phyloP scores from a whole-genome alignment of 2,329 filamentous ascomycete genomes.

The Lojkania enalia region DNA sequence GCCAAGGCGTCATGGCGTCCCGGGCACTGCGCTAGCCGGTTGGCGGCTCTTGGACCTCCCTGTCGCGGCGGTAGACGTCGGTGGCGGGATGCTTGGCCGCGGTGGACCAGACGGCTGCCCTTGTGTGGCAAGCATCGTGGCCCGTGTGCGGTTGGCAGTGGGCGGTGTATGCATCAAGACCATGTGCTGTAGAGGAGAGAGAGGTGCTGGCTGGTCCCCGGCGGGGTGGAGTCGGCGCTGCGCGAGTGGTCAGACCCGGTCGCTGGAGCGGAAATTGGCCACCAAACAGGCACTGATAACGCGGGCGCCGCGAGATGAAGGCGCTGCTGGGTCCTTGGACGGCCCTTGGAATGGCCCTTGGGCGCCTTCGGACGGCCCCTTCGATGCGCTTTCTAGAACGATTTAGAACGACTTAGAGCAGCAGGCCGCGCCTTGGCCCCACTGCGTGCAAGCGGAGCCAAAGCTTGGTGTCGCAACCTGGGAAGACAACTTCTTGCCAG shows the following conservation, averaged over 20 bases:
- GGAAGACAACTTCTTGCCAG: slow-evolving; percentile 8
- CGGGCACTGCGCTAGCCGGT: no score
- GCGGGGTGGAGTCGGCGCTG: slow-evolving; percentile 8
- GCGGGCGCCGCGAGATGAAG: background rate
- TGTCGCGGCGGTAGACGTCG: slow-evolving; percentile 7
- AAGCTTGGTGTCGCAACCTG: slow-evolving; percentile 15
- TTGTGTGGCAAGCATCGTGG: no score
- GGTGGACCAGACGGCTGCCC: no score
- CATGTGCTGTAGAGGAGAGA: no score
- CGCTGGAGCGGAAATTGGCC: slow-evolving; percentile 13
- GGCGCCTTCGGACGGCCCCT: background rate
- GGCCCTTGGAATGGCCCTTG: background rate
- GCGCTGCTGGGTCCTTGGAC: background rate
- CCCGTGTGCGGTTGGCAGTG: no score
- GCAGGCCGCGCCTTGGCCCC: slow-evolving; percentile 8
- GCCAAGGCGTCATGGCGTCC: slow-evolving; percentile 18
- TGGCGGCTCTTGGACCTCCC: slow-evolving; percentile 21
- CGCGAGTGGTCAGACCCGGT: slow-evolving; percentile 9
- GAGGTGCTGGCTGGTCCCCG: background rate
- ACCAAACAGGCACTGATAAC: slow-evolving; percentile 4
- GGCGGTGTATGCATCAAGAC: no score
- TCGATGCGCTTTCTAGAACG: background rate
- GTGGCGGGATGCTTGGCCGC: slow-evolving; percentile 19
- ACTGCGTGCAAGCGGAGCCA: background rate
- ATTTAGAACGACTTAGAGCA: slow-evolving; percentile 8